These are phyloP conservation scores for Periconia digitata DNA, from an alignment of 2,329 filamentous ascomycete genomes.

Conservation along the genomic window DNA sequence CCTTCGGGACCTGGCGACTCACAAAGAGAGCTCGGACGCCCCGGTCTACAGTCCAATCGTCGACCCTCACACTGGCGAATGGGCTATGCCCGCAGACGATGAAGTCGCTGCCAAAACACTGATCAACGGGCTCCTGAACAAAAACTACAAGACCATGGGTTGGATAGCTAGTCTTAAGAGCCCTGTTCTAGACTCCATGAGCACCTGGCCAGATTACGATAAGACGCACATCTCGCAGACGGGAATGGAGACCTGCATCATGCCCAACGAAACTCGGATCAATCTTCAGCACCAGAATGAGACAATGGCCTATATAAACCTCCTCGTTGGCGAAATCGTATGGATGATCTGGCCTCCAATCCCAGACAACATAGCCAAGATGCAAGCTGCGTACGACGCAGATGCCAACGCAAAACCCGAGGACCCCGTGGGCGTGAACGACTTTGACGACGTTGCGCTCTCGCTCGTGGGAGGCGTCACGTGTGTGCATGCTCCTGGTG, in stretches of 20 bases:
- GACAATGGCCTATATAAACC: slow-evolving; percentile 13
- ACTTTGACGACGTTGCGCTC: neutral
- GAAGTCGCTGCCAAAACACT: slow-evolving; percentile 4
- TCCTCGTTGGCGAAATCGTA: slow-evolving; percentile 17
- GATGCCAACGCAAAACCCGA: neutral
- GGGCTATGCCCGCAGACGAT: neutral
- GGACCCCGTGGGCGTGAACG: too few species aligned
- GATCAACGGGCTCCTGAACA: slow-evolving; percentile 8
- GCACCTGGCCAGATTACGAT: neutral
- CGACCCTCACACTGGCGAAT: neutral
- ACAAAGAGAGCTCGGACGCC: slow-evolving; percentile 2
- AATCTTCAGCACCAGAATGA: slow-evolving; percentile 21
- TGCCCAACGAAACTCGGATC: slow-evolving; percentile 9
- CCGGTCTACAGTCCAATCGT: too few species aligned
- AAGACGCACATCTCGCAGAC: slow-evolving; percentile 3
- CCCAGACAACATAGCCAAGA: slow-evolving; percentile 12
- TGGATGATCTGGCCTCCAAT: slow-evolving; percentile 29
- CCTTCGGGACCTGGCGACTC: slow-evolving; percentile 5
- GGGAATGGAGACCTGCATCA: slow-evolving; percentile 6
- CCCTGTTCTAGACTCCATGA: slow-evolving; percentile 9
- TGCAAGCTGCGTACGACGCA: slow-evolving; percentile 12
- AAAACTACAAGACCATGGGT: neutral
- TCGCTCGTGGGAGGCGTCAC: slow-evolving; percentile 18
- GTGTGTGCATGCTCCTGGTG: slow-evolving; percentile 15
- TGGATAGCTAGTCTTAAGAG: slow-evolving; percentile 11